phyloP scores from a whole-genome alignment of 2,329 filamentous ascomycete genomes.

The Ceratocystis harringtonii region DNA sequence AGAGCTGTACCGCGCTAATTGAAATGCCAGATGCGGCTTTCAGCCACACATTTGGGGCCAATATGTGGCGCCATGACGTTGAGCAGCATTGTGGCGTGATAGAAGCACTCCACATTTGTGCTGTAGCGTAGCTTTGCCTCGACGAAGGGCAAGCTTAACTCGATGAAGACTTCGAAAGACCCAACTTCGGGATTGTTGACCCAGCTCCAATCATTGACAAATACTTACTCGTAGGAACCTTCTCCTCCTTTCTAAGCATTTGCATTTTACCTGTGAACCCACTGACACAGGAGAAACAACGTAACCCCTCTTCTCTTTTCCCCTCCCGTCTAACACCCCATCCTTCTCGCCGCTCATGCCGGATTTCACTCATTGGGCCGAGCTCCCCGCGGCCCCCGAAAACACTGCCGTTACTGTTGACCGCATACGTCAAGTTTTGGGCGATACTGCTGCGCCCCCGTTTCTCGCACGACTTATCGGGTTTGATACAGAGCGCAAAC shows the following conservation, averaged over 20 bases:
- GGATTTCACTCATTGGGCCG: slow-evolving; percentile 11
- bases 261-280: too few species aligned
- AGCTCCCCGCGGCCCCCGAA: slow-evolving; percentile 10
- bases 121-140: not conserved
- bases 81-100: not conserved
- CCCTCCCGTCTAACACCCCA: not conserved
- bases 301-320: not conserved
- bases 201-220: too few species aligned
- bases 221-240: too few species aligned
- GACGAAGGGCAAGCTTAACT: too few species aligned
- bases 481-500: slow-evolving; percentile 11
- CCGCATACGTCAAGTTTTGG: slow-evolving; percentile 9
- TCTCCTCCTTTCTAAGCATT: too few species aligned
- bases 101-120: not conserved
- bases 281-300: too few species aligned
- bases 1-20: not conserved
- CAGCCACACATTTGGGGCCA: not conserved
- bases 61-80: not conserved
- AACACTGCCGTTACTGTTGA: slow-evolving; percentile 9
- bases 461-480: slow-evolving; percentile 12
- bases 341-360: slow-evolving; percentile 1
- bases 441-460: slow-evolving; percentile 9
- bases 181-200: too few species aligned
- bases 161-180: too few species aligned
- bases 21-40: not conserved